phyloP scores from a whole-genome alignment of 768 basidiomycete species.

The Tulasnella sp. region DNA sequence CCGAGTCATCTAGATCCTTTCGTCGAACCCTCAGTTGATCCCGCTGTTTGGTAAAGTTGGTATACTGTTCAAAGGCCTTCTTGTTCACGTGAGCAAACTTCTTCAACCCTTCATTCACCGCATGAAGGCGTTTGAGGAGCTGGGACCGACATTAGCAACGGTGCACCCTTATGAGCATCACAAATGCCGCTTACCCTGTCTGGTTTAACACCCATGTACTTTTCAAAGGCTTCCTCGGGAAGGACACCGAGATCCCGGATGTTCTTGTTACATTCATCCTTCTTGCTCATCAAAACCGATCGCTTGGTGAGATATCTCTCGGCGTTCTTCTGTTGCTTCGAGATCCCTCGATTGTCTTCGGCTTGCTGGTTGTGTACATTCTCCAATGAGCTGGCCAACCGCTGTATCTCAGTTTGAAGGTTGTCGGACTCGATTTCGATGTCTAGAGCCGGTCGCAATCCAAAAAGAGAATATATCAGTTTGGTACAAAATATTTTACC shows the following conservation, averaged over 20 bases:
- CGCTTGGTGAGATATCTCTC: conserved; percentile 90
- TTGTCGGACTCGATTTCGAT: conserved; percentile 63
- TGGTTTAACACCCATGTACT: conserved; percentile 78
- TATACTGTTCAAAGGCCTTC: conserved; percentile 98
- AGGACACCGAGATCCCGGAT: conserved; percentile 93
- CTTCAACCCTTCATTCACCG: conserved; percentile 83
- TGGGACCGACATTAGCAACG: conserved; percentile 29
- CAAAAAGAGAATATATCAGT: not conserved
- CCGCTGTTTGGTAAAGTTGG: conserved; percentile 93
- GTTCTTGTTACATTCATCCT: conserved; percentile 89
- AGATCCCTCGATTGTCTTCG: conserved; percentile 76
- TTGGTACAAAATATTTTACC: not conserved
- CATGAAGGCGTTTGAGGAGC: conserved; percentile 88
- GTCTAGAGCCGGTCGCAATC: conserved; percentile 32
- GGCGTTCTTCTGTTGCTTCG: conserved; percentile 87
- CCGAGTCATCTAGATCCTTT: conserved; percentile 84
- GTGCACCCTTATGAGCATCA: not conserved
- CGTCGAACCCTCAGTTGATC: conserved; percentile 78
- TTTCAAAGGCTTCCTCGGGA: conserved; percentile 94
- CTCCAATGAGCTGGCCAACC: conserved; percentile 44
- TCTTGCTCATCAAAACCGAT: conserved; percentile 67
- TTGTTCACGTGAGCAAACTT: conserved; percentile 99
- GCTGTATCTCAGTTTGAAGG: conserved; percentile 45
- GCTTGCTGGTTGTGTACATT: conserved; percentile 65
- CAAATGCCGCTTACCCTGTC: conserved; percentile 49